These are phyloP conservation scores for Aspergillus pseudotamarii DNA, from an alignment of 2,329 filamentous ascomycete species.

Conservation along the genomic window DNA sequence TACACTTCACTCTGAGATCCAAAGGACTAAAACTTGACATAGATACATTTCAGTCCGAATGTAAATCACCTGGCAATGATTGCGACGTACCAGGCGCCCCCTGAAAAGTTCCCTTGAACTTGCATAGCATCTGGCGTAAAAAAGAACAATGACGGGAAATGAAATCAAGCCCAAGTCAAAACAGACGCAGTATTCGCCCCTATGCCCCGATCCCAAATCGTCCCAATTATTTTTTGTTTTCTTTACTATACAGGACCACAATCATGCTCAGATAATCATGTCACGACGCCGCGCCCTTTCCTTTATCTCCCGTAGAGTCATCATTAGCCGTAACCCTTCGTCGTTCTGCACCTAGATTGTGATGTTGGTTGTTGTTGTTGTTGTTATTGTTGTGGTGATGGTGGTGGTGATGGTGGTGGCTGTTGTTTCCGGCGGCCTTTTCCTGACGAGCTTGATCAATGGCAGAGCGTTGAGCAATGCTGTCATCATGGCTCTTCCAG, in stretches of 20 bases:
- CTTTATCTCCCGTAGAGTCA: conserved; percentile 47
- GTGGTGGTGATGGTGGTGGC: conserved; percentile 36
- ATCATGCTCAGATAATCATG: conserved; percentile 26
- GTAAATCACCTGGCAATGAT: background rate
- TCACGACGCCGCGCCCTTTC: conserved; percentile 41
- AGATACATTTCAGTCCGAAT: conserved; percentile 4
- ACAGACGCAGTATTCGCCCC: conserved; percentile 44
- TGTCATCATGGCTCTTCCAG: conserved; percentile 95
- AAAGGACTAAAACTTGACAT: background rate
- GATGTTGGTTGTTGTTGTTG: conserved; percentile 20
- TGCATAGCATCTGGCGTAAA: conserved; percentile 10
- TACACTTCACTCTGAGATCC: background rate
- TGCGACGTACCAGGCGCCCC: background rate
- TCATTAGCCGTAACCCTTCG: conserved; percentile 47
- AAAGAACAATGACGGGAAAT: conserved; percentile 21
- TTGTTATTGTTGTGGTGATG: conserved; percentile 29
- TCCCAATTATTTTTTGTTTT: conserved; percentile 39
- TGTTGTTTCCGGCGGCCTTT: conserved; percentile 57
- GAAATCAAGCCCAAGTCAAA: conserved; percentile 32
- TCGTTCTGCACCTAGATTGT: conserved; percentile 41
- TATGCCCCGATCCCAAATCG: conserved; percentile 43
- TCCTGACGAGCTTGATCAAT: conserved; percentile 92
- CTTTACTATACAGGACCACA: conserved; percentile 44
- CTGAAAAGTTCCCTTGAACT: background rate
- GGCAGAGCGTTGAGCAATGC: conserved; percentile 86